These are phyloP conservation scores for Phytophthora fragariaefolia DNA, from an alignment of 352 stramenopile species.

Conservation along the genomic window DNA sequence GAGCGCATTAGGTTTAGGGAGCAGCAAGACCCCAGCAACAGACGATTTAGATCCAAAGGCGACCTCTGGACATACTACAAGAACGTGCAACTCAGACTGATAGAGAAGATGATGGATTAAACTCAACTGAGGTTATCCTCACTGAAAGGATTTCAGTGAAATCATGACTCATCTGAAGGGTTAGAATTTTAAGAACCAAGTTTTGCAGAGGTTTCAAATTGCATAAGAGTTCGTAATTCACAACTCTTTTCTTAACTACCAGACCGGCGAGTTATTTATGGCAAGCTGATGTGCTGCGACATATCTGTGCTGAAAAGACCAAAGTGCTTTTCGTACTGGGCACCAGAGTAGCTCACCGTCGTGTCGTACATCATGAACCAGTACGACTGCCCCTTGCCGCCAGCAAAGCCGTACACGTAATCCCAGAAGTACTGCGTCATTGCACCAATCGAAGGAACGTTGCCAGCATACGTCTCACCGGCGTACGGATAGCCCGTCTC, in stretches of 20 bases:
- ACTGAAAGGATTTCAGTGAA: too few relatives aligned
- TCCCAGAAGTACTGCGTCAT: constrained; percentile 46
- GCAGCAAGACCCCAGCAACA: constrained; percentile 31
- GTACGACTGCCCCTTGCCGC: constrained; percentile 34
- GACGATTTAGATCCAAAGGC: constrained; percentile 28
- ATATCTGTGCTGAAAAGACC: constrained; percentile 46
- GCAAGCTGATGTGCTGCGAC: constrained; percentile 40
- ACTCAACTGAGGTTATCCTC: constrained; percentile 14
- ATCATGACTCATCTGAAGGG: too few relatives aligned
- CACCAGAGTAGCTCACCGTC: constrained; percentile 41
- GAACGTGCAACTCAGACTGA: constrained; percentile 35
- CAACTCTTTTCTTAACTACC: too few relatives aligned
- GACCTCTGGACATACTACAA: constrained; percentile 32
- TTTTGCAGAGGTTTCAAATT: too few relatives aligned
- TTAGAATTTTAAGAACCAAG: too few relatives aligned
- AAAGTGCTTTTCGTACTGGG: constrained; percentile 58
- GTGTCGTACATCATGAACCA: constrained; percentile 66
- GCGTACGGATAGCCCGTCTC: constrained; percentile 60
- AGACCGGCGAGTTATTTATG: too few relatives aligned
- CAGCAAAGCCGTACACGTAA: constrained; percentile 35
- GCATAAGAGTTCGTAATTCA: too few relatives aligned
- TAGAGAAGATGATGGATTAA: constrained; percentile 43
- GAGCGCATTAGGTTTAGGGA: constrained; percentile 12
- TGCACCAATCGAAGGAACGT: constrained; percentile 38
- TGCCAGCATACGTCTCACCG: constrained; percentile 32